Percentiles rank a stretch among this genome's conserved stretches.
These are phyloP conservation scores for Penicillium flavigenum DNA, from an alignment of 495 filamentous ascomycete species.

Conservation along the genomic window DNA sequence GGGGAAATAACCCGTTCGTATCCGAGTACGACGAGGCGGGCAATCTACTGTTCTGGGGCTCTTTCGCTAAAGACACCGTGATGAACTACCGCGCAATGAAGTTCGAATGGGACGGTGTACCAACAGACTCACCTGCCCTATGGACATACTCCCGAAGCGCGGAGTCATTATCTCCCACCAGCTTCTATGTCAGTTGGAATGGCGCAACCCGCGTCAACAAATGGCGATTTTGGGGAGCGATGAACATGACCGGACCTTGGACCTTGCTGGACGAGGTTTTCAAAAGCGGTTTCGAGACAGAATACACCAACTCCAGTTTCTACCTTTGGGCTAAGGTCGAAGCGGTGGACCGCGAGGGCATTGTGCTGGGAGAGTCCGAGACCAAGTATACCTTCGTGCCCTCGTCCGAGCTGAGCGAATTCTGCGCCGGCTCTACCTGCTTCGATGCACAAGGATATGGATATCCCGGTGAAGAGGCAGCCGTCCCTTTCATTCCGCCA, in stretches of 20 bases:
- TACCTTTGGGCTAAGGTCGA: slow-evolving; percentile 40
- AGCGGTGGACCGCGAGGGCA: slow-evolving; percentile 36
- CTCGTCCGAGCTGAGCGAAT: slow-evolving; percentile 37
- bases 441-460: slow-evolving; percentile 37
- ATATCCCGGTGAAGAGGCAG: slow-evolving; percentile 35
- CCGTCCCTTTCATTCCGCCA: slow-evolving; percentile 33
- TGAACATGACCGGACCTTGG: slow-evolving; percentile 35
- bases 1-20: slow-evolving; percentile 58
- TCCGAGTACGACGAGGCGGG: slow-evolving; percentile 59
- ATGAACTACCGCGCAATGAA: slow-evolving; percentile 51
- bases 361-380: slow-evolving; percentile 36
- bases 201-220: slow-evolving; percentile 44
- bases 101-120: slow-evolving; percentile 46
- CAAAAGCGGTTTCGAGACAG: slow-evolving; percentile 46
- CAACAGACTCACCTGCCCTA: slow-evolving; percentile 44
- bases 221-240: slow-evolving; percentile 45
- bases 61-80: slow-evolving; percentile 34
- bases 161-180: slow-evolving; percentile 31
- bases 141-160: slow-evolving; percentile 41
- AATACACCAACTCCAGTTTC: slow-evolving; percentile 33
- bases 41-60: slow-evolving; percentile 49
- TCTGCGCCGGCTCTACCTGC: slow-evolving; percentile 36
- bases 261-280: slow-evolving; percentile 30
- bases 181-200: slow-evolving; percentile 51
- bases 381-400: slow-evolving; percentile 45